Conservation (phyloP, 129 eudicot species). For the Pittosporum tobira region DNA sequence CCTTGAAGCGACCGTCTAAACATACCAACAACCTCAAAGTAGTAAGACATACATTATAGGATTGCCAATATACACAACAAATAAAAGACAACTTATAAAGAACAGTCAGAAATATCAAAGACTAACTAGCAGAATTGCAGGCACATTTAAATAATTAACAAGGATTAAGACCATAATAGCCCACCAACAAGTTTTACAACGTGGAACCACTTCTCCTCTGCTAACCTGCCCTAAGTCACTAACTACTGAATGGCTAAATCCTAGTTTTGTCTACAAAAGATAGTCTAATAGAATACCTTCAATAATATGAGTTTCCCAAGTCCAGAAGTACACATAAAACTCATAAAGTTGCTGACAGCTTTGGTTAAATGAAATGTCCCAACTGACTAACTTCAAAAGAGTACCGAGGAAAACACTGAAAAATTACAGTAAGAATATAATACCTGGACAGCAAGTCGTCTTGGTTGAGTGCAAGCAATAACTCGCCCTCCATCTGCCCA, state of each 20-base stretch:
- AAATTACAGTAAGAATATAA: neutral
- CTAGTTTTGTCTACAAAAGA: too few species aligned
- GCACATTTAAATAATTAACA: too few species aligned
- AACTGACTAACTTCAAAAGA: neutral
- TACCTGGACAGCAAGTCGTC: constrained; percentile 95
- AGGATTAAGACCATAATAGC: too few species aligned
- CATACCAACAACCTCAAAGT: neutral
- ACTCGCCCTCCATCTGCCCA: constrained; percentile 84
- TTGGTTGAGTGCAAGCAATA: constrained; percentile 93
- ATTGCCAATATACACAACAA: too few species aligned
- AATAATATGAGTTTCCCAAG: too few species aligned
- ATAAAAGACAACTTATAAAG: neutral
- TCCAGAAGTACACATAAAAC: too few species aligned
- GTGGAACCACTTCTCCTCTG: too few species aligned
- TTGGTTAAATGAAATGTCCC: neutral
- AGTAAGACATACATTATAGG: neutral
- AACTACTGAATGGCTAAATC: too few species aligned
- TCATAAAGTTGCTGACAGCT: too few species aligned
- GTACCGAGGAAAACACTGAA: neutral
- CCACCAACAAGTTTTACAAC: too few species aligned
- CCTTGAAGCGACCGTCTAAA: constrained; percentile 84
- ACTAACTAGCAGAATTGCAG: neutral
- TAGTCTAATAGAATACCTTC: too few species aligned
- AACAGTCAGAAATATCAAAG: neutral
- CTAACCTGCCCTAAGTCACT: too few species aligned